phyloP scores from a whole-genome alignment of 371 early-diverging fungal genomes.

The Mortierella sp. region DNA sequence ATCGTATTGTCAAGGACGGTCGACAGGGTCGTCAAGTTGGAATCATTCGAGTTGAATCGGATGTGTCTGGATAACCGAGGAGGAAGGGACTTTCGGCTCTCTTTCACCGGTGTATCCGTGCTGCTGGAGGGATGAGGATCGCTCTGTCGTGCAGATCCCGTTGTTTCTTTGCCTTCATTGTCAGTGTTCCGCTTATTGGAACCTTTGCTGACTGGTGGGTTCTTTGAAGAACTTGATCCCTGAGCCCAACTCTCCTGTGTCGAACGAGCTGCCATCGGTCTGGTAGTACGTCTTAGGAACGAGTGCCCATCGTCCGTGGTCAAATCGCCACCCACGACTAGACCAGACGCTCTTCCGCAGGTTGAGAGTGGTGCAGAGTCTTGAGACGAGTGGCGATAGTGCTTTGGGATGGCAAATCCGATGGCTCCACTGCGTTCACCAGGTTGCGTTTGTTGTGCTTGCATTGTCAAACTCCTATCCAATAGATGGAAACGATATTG shows the following conservation, averaged over 20 bases:
- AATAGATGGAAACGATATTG: background rate
- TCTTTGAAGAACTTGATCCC: background rate
- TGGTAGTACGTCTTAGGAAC: background rate
- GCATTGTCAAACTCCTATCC: constrained; percentile 6
- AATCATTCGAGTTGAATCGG: constrained; percentile 7
- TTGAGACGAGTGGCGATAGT: constrained; percentile 1
- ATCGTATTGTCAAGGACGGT: constrained; percentile 10
- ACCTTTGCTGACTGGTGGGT: background rate
- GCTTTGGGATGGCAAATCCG: constrained; percentile 3
- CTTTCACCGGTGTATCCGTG: background rate
- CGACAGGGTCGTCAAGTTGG: constrained; percentile 5
- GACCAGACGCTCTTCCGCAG: background rate
- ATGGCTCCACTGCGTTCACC: constrained; percentile 7
- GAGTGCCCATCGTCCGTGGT: background rate
- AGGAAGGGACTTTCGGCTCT: constrained; percentile 9
- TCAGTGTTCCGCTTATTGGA: background rate
- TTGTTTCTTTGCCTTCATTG: constrained; percentile 1
- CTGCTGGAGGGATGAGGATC: background rate
- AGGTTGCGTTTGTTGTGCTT: constrained; percentile 8
- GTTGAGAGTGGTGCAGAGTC: constrained; percentile 4
- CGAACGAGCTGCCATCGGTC: background rate
- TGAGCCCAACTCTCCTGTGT: background rate
- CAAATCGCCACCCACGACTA: background rate
- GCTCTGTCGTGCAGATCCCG: background rate
- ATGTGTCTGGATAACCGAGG: constrained; percentile 20